phyloP scores from a whole-genome alignment of 768 basidiomycete species.

The Suillus bovinus region DNA sequence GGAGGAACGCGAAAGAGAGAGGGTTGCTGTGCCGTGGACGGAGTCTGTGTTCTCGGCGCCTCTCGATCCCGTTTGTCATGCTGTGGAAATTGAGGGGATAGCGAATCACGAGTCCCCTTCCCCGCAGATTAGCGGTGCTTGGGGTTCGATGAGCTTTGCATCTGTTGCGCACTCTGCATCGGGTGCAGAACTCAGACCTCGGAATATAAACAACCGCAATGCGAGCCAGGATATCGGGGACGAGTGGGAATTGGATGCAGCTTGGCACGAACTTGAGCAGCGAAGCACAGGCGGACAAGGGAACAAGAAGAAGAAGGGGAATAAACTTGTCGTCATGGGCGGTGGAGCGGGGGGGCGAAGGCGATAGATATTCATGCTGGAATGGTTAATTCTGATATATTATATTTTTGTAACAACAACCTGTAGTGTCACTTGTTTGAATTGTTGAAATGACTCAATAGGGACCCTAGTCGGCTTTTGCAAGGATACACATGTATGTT shows the following conservation, averaged over 20 bases:
- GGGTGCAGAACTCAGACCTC: conserved; percentile 41
- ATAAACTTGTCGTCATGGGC: conserved; percentile 71
- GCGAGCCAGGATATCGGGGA: conserved; percentile 41
- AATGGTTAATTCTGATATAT: not conserved
- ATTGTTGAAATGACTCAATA: not conserved
- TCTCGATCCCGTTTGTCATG: conserved; percentile 11
- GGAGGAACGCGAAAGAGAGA: conserved; percentile 76
- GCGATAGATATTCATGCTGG: conserved; percentile 25
- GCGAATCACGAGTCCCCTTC: conserved; percentile 10
- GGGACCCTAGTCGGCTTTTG: not conserved
- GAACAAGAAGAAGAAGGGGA: conserved; percentile 59
- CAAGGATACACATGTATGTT: not conserved
- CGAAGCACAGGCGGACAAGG: conserved; percentile 41
- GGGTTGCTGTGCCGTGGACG: conserved; percentile 30
- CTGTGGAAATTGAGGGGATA: conserved; percentile 18
- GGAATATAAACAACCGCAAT: conserved; percentile 32
- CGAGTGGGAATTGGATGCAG: conserved; percentile 77
- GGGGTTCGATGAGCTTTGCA: conserved; percentile 83
- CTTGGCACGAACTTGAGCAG: conserved; percentile 81
- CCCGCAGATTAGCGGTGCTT: conserved; percentile 51
- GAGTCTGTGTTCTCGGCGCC: conserved; percentile 15
- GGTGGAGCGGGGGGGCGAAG: conserved; percentile 59
- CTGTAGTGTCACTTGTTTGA: conserved; percentile 7
- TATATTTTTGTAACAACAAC: conserved; percentile 16
- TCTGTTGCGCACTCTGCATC: conserved; percentile 63